Evolutionary conservation across 1,139 yeast species (phyloP).

Genomic region (Nakaseomyces bracarensis): DNA sequence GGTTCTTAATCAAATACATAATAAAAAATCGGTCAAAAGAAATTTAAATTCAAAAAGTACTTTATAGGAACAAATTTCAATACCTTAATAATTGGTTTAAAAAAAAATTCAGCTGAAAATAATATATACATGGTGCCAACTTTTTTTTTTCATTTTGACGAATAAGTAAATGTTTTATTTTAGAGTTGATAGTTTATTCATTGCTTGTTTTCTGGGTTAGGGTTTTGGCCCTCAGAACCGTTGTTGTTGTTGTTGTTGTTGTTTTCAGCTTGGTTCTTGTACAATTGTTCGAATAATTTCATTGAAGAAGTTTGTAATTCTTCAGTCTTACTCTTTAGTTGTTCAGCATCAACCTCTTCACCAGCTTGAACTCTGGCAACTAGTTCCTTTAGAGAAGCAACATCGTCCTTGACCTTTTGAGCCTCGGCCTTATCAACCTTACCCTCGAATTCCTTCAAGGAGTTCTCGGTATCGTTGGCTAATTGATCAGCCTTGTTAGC

Average conservation of each 20-base stretch:
- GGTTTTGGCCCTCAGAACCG: constrained; percentile 1
- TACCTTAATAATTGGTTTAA: too few relatives aligned
- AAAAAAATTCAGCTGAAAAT: too few relatives aligned
- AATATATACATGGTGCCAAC: too few relatives aligned
- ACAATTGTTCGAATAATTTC: constrained; percentile 91
- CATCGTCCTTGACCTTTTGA: constrained; percentile 64
- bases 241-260: constrained; percentile 32
- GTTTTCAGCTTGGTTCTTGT: constrained; percentile 42
- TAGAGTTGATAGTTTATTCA: not conserved
- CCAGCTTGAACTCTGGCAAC: constrained; percentile 93
- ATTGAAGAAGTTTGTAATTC: constrained; percentile 67
- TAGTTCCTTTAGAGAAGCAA: constrained; percentile 75
- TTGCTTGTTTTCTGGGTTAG: constrained; percentile 5
- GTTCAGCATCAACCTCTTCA: constrained; percentile 69
- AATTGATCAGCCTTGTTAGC: constrained; percentile 98
- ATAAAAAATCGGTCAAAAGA: too few relatives aligned
- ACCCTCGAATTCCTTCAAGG: constrained; percentile 89
- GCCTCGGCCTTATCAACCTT: constrained; percentile 80
- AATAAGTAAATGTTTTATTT: too few relatives aligned
- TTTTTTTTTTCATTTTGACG: too few relatives aligned
- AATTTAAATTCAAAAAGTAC: too few relatives aligned
- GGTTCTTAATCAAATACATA: too few relatives aligned
- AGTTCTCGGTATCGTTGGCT: constrained; percentile 92
- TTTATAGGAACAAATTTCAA: too few relatives aligned
- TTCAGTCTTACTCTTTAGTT: constrained; percentile 60